Percentiles rank a stretch among this genome's conserved stretches.
Evolutionary conservation across 306 rosid species (phyloP).

Genomic region (Lupinus albus): DNA sequence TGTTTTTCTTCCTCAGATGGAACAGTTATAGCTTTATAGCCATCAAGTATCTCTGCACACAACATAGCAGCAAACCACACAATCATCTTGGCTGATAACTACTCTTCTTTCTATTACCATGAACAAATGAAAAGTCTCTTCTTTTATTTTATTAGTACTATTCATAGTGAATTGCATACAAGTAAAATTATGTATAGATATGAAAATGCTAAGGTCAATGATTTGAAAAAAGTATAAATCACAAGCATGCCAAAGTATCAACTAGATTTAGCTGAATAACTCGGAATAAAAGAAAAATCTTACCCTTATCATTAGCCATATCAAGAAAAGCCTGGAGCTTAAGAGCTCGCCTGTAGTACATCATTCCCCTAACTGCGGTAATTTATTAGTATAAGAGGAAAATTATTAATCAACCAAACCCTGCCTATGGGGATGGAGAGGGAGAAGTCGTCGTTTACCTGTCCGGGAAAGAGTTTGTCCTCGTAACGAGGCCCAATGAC

Average conservation of each 20-base stretch:
- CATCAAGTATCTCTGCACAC: conserved; percentile 81
- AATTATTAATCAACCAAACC: conserved; percentile 32
- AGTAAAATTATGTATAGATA: conserved; percentile 9
- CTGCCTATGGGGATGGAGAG: conserved; percentile 21
- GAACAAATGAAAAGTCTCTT: conserved; percentile 16
- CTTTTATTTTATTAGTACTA: neutral
- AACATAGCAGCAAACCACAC: conserved; percentile 30
- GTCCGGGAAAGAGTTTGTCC: conserved; percentile 97
- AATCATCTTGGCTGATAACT: conserved; percentile 34
- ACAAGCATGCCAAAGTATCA: conserved; percentile 5
- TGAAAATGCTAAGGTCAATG: neutral
- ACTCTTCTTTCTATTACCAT: conserved; percentile 27
- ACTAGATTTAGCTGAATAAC: conserved; percentile 29
- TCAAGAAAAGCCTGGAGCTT: conserved; percentile 99
- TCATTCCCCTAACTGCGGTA: conserved; percentile 94
- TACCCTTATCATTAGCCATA: conserved; percentile 90
- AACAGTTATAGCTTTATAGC: conserved; percentile 85
- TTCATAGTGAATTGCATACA: conserved; percentile 16
- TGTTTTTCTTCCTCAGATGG: conserved; percentile 86
- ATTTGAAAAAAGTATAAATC: conserved; percentile 6
- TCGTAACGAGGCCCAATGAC: conserved; percentile 94
- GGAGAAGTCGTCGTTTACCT: conserved; percentile 51
- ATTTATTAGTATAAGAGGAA: conserved; percentile 37
- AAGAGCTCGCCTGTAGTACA: conserved; percentile 93
- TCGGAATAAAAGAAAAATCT: conserved; percentile 34